Base-by-base conservation (phyloP, 345 rosid genomes). In the Nasturtium officinale region DNA sequence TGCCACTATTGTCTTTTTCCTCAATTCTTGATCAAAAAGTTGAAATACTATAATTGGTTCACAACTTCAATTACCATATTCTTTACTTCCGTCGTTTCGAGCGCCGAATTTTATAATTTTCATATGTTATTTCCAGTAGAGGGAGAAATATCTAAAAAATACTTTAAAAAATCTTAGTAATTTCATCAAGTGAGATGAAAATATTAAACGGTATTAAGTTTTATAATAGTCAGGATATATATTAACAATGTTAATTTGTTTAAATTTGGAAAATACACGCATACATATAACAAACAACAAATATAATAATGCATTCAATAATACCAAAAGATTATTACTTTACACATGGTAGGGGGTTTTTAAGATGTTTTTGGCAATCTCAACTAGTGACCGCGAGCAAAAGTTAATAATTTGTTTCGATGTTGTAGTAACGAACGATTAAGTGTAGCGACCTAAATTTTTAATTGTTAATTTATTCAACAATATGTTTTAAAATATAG, bases 31-130 rank as follows among this genome's bases (percentile, higher is more conserved):
- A 56, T 45, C 9, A 17, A 51, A 60, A 42, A 12, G 42, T 33
- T 61, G 28, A 15, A 16, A 33, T 76, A 54, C 68, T 38, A 75
- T 61, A 67, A 60, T 45, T 62, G 69, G 74, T 51, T 54, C 65
- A n/a, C 47, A 30, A 52, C 23, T 28, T 18, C 30, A 60, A 29
- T 53, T 9, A 11, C 29, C 23, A 28, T 67, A n/a, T 18, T 58
- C 37, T 67, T 75, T 43, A 56, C 46, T 46, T 16, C 46, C 10
- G 7, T 35, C 51, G 16, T 73, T 53, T 29, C 43, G 45, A 40
- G 25, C 35, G 10, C 33, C 13, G 15, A 54, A 32, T 50, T 7
- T 16, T 50, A 40, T 38, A 35, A 35, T 10, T 8, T 38, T 53
- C 28, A 66, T 51, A 3, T 3, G 3, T 26, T 62, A 48, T 18